phyloP scores from a whole-genome alignment of 73 alveolate genomes.

The Effrenium voratum region DNA sequence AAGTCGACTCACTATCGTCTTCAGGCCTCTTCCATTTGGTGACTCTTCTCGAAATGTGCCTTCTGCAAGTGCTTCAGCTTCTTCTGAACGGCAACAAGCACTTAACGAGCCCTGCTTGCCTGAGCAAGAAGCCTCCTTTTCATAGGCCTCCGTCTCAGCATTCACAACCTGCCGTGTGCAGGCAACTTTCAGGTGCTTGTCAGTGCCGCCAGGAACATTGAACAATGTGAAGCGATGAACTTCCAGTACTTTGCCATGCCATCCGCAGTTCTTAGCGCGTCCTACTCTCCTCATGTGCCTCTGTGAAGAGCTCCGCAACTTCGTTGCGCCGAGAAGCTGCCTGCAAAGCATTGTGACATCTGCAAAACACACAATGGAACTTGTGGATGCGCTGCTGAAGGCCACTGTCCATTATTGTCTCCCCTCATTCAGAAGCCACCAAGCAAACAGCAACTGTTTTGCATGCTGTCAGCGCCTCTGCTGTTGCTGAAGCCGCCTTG shows the following conservation, averaged over 20 bases:
- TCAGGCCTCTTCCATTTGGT: slow-evolving; percentile 18
- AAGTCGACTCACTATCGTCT: background rate
- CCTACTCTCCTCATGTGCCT: background rate
- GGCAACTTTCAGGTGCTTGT: background rate
- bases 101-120: no score
- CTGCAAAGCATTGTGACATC: background rate
- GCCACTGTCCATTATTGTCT: no score
- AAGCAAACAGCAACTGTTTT: no score
- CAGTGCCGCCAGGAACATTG: no score
- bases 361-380: no score
- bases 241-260: no score
- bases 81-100: background rate
- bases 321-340: slow-evolving; percentile 13
- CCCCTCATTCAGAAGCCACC: no score
- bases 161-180: background rate
- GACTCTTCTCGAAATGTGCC: slow-evolving; percentile 17
- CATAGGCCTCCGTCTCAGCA: slow-evolving; percentile 9
- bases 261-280: no score
- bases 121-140: background rate
- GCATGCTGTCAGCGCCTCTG: no score
- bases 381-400: no score
- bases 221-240: no score
- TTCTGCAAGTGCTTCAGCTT: slow-evolving; percentile 20
- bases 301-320: slow-evolving; percentile 16
- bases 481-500: no score